Base-by-base conservation (phyloP, 371 early-diverging fungal genomes). In the Dichotomocladium elegans region DNA sequence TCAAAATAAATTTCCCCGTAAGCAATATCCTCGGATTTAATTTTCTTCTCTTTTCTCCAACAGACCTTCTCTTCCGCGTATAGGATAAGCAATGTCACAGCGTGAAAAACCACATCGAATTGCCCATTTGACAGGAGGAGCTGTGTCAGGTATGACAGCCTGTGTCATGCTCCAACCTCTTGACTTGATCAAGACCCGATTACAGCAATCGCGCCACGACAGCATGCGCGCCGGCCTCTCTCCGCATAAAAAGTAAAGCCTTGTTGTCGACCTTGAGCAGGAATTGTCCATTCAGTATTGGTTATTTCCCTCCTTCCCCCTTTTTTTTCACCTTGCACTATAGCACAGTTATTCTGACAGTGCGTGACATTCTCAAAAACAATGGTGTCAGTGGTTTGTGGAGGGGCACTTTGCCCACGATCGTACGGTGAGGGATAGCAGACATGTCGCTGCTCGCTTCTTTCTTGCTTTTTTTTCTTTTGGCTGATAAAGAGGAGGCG, bases 91-190 rank as follows among this genome's bases (percentile, higher is more conserved):
- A n/a, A n/a, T n/a, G n/a, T n/a, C n/a, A 35, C 35, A 29, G 21
- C 34, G 19, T 4, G 19, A 48, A 4, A 28, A 44, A 15, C 37
- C 48, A 30, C 53, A 70, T 41, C 77, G 80, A 3, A 58, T 62
- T 2, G 58, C 82, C 10, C 91, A 92, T 58, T 61, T 91, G 37
- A 54, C 80, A 12, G 93, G 86, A 9, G 96, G 96, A 2, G 94
- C 86, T 1, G 30, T 90, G 26, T 89, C 92, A 0, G 95, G 94
- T 15, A 68, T 93, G 52, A 63, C 82, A n/a, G 83, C 92, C 7
- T 92, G 93, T 53, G 61, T 91, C 26, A 56, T 86, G 34, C 80
- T 97, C 21, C 97, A 97, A 60, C 97, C 97, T 1, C 82, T 97
- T 15, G 97, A 97, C 63, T 74, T 97, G 51, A 77, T 95, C 53